Base-by-base conservation (phyloP, 805 yeast species). In the Kodamaea nitidulidarum region DNA sequence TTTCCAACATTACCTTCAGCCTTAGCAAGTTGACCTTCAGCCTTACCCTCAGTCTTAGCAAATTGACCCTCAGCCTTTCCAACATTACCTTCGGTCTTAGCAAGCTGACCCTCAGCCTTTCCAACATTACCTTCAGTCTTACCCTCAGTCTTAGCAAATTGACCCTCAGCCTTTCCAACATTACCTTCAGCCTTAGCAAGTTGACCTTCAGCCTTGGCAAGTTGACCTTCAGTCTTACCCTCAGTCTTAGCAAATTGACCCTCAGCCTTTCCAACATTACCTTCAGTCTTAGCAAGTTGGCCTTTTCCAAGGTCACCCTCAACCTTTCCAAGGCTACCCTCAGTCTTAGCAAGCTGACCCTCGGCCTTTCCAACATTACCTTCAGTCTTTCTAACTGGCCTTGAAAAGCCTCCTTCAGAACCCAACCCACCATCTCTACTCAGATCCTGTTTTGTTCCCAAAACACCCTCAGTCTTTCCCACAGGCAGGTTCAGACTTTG, bases 21-120 rank as follows among this genome's bases (percentile, higher is more conserved):
- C 32, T 30, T 30, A 9, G 21, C 32, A n/a, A 30, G 7, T 9
- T 30, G 12, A 15, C 32, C 32, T n/a, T 30, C 32, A 17, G 32
- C 21, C 21, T 30, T 30, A 6, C 21, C 32, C 12, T 30, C 32
- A 16, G 32, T 11, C 32, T 30, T 30, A 6, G 21, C 32, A 8
- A 16, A 4, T 12, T 30, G 32, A 4, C 32, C 32, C 21, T 30
- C 32, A 16, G 32, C 21, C 21, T 30, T 30, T 14, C 31, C 31
- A 15, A 28, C 14, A 4, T 28, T 4, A 5, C 32, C 21, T 16
- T 30, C 32, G 4, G 32, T 16, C 32, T 30, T 30, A 4, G 21
- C 32, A n/a, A 30, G 7, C 12, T 30, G 32, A 6, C 32, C 32
- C 11, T 17, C 32, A 30, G 21, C 15, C 32, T 30, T 30, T 7